A percentile compares a stretch with the other conserved stretches of the same genome.
Evolutionary conservation across 2,329 filamentous ascomycete species (phyloP).

Genomic region (Apiospora marii): DNA sequence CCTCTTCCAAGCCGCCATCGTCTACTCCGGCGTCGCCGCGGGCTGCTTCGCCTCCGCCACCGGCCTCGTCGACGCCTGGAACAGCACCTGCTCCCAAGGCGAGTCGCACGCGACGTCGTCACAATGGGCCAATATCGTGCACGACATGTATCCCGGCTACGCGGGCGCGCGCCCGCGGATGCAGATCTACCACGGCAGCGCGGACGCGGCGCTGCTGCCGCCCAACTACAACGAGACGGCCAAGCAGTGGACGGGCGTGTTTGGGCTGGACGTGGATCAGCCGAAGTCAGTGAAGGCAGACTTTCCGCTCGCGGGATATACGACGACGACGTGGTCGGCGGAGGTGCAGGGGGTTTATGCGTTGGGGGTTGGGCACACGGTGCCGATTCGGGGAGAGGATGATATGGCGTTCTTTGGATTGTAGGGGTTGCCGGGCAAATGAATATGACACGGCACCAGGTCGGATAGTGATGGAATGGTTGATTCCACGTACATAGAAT

Average conservation of each 20-base stretch:
- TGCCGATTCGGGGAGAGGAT: constrained; percentile 29
- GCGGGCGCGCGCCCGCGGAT: constrained; percentile 40
- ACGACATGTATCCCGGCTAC: constrained; percentile 45
- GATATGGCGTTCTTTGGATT: constrained; percentile 30
- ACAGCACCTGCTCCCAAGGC: constrained; percentile 57
- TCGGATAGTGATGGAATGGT: not conserved
- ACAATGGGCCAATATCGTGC: constrained; percentile 56
- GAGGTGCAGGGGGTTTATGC: constrained; percentile 29
- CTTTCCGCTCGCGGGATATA: constrained; percentile 27
- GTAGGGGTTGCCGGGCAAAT: not conserved
- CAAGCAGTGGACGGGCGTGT: constrained; percentile 46
- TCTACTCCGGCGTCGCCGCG: constrained; percentile 52
- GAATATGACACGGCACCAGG: not conserved
- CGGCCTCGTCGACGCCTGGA: constrained; percentile 51
- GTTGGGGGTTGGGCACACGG: constrained; percentile 28
- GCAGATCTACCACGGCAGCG: constrained; percentile 40
- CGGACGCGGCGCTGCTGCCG: constrained; percentile 37
- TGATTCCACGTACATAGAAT: too few relatives aligned
- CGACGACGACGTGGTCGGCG: constrained; percentile 29
- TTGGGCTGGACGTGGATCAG: constrained; percentile 34
- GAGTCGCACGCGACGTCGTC: constrained; percentile 50
- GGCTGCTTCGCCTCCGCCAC: constrained; percentile 52
- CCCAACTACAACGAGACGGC: constrained; percentile 39
- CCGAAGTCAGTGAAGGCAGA: constrained; percentile 19
- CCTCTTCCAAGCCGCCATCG: constrained; percentile 52